Conservation (phyloP, 2,329 filamentous ascomycete species). For the Ustulina deusta region DNA sequence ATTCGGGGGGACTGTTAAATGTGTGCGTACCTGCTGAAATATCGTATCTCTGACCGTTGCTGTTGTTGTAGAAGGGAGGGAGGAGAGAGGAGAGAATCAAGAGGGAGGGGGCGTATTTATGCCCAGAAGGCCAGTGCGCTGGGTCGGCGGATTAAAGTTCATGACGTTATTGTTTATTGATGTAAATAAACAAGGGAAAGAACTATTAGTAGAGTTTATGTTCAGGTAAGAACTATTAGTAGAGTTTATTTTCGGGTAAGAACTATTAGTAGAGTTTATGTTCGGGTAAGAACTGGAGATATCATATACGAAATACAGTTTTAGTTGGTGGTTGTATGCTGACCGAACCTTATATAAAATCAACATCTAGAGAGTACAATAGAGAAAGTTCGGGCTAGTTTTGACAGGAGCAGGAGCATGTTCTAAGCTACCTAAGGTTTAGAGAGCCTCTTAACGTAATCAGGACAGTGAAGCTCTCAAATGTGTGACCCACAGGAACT, state of each 20-base stretch:
- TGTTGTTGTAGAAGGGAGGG: neutral
- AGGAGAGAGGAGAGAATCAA: neutral
- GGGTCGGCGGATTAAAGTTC: neutral
- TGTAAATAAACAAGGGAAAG: neutral
- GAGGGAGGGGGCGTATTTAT: neutral
- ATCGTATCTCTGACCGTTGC: neutral
- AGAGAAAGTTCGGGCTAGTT: neutral
- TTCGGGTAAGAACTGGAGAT: too few species aligned
- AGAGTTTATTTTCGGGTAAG: too few species aligned
- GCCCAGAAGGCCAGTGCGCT: neutral
- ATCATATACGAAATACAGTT: too few species aligned
- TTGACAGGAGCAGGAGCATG: neutral
- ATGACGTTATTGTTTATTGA: neutral
- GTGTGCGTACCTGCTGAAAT: neutral
- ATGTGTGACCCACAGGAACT: neutral
- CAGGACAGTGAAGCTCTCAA: neutral
- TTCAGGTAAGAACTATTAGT: too few species aligned
- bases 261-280: too few species aligned
- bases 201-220: neutral
- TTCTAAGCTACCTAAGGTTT: neutral
- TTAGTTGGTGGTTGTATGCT: neutral
- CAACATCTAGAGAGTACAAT: neutral
- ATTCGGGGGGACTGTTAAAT: neutral
- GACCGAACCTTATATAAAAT: neutral
- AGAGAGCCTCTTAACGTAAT: neutral